phyloP scores from a whole-genome alignment of 2,329 filamentous ascomycete genomes.

The Paecilomyces formosus region DNA sequence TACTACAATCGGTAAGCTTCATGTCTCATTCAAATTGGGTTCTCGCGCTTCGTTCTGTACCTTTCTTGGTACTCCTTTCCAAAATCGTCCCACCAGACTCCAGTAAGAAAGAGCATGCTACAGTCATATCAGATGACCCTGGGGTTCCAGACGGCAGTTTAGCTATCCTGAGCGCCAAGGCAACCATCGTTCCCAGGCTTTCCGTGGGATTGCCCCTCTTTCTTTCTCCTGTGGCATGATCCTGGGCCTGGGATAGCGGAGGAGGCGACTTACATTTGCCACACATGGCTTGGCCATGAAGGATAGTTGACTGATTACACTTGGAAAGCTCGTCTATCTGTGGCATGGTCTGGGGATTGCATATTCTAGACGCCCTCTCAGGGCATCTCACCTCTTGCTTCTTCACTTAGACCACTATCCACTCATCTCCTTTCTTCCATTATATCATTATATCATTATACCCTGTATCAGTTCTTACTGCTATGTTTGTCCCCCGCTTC shows the following conservation, averaged over 20 bases:
- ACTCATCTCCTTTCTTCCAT: background rate
- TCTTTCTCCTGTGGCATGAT: background rate
- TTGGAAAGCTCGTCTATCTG: background rate
- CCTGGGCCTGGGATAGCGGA: background rate
- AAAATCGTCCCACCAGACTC: background rate
- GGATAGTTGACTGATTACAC: background rate
- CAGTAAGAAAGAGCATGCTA: background rate
- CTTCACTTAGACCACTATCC: background rate
- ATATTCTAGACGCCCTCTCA: background rate
- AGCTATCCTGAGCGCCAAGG: background rate
- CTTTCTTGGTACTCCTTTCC: background rate
- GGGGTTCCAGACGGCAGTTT: background rate
- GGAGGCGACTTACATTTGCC: background rate
- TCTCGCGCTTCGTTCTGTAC: background rate
- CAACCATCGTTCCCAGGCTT: background rate
- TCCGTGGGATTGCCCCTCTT: background rate
- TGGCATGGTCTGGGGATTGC: background rate
- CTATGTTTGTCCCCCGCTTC: background rate
- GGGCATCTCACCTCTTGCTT: background rate
- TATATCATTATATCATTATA: background rate
- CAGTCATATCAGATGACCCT: background rate
- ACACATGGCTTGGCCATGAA: background rate
- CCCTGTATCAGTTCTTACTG: background rate
- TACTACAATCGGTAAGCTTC: background rate
- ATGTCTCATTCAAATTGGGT: slow-evolving; percentile 1